Conservation (phyloP, 129 eudicot species). For the Tagetes patula region DNA sequence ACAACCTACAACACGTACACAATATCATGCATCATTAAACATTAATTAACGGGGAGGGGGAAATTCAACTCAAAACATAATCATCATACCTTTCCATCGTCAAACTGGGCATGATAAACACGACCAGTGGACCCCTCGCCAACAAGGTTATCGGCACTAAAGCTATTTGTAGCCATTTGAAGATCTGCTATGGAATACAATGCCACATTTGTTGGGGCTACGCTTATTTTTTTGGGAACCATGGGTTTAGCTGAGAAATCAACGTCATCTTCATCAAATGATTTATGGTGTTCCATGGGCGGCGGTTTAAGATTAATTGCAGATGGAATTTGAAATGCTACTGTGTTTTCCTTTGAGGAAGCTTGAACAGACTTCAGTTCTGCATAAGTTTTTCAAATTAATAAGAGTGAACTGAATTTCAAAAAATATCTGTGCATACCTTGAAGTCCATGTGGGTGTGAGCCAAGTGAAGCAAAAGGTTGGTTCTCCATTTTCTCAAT, state of each 20-base stretch:
- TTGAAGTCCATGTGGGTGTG: conserved; percentile 64
- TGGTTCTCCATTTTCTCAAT: conserved; percentile 76
- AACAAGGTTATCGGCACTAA: conserved; percentile 70
- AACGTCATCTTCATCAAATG: conserved; percentile 80
- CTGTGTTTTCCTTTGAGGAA: conserved; percentile 46
- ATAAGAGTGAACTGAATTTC: background rate
- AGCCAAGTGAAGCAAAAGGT: conserved; percentile 67
- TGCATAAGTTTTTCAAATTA: conserved; percentile 27
- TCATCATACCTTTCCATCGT: conserved; percentile 73
- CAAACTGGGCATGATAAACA: conserved; percentile 84
- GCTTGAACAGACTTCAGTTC: conserved; percentile 62
- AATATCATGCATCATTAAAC: background rate
- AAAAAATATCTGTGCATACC: conserved; percentile 36
- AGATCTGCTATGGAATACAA: conserved; percentile 85
- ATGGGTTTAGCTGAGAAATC: conserved; percentile 64
- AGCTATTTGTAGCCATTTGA: conserved; percentile 92
- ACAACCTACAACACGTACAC: conserved; percentile 52
- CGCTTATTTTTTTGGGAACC: conserved; percentile 57
- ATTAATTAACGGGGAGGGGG: background rate
- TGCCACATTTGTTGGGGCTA: conserved; percentile 59
- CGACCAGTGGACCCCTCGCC: conserved; percentile 96
- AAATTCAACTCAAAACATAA: too few relatives aligned
- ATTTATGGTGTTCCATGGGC: conserved; percentile 73
- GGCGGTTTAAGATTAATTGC: conserved; percentile 79
- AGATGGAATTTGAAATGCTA: conserved; percentile 57